Evolutionary conservation across 2,329 filamentous ascomycete species (phyloP).

Genomic region (Fusarium marasasianum): DNA sequence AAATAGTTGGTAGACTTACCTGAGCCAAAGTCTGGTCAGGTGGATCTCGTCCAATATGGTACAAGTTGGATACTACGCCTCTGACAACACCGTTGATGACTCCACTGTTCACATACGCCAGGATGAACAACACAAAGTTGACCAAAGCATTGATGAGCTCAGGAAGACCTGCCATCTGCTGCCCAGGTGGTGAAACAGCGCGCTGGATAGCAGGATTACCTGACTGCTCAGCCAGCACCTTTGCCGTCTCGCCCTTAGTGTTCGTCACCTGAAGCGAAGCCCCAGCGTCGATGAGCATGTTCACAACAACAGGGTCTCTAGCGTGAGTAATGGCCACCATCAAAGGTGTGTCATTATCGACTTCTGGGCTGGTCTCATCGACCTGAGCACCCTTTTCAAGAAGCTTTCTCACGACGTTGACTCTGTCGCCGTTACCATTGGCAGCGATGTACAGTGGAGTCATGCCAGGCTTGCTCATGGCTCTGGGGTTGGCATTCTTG

Average conservation of each 20-base stretch:
- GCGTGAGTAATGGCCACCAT: background rate
- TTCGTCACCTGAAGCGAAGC: background rate
- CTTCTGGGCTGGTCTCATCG: background rate
- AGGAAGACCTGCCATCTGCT: background rate
- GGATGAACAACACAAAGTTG: background rate
- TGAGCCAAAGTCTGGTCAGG: background rate
- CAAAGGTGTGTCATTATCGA: background rate
- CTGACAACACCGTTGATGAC: background rate
- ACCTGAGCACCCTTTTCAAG: background rate
- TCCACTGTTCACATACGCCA: background rate
- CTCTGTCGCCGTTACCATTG: background rate
- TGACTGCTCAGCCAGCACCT: background rate
- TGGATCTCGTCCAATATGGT: background rate
- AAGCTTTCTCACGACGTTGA: background rate
- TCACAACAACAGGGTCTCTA: background rate
- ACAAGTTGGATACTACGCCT: background rate
- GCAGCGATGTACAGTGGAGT: background rate
- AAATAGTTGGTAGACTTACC: fast-evolving
- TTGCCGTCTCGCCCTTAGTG: background rate
- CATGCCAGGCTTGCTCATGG: background rate
- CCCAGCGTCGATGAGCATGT: background rate
- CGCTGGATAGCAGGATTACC: background rate
- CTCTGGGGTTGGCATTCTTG: background rate
- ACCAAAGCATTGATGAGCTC: background rate
- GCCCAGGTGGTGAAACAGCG: background rate